Evolutionary conservation across 805 yeast species (phyloP).

Genomic region (Clavispora vitiphila): DNA sequence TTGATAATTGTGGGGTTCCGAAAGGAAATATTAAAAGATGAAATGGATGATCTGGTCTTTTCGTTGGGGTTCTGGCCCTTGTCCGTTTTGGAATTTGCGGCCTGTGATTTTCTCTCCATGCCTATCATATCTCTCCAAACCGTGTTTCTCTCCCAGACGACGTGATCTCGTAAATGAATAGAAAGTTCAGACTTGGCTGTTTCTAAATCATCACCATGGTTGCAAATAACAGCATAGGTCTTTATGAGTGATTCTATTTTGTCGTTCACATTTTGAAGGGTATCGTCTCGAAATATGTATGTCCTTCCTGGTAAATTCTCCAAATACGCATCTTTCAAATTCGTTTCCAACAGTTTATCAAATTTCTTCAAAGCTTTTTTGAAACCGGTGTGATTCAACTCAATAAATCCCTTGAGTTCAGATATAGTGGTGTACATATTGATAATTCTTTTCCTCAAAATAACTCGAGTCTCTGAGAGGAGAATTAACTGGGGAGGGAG

Average conservation of each 20-base stretch:
- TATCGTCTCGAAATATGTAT: conserved; percentile 34
- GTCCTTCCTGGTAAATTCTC: conserved; percentile 41
- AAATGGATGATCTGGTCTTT: conserved; percentile 8
- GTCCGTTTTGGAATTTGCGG: conserved; percentile 39
- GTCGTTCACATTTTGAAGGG: conserved; percentile 26
- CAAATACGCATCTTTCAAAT: conserved; percentile 38
- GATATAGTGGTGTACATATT: conserved; percentile 41
- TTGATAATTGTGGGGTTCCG: conserved; percentile 34
- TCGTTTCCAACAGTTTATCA: conserved; percentile 45
- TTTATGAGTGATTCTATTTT: conserved; percentile 29
- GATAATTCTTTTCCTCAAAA: conserved; percentile 42
- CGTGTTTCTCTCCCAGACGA: conserved; percentile 52
- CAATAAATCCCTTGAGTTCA: conserved; percentile 47
- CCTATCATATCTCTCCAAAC: conserved; percentile 57
- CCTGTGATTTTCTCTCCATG: conserved; percentile 75
- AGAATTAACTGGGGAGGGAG: conserved; percentile 15
- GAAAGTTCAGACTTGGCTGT: conserved; percentile 51
- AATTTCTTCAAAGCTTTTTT: conserved; percentile 50
- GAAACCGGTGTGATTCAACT: conserved; percentile 49
- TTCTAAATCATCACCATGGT: conserved; percentile 37
- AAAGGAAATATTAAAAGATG: conserved; percentile 13
- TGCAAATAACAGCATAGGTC: conserved; percentile 26
- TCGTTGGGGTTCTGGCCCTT: conserved; percentile 4
- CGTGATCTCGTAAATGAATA: conserved; percentile 50
- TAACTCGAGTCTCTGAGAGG: conserved; percentile 44